phyloP scores from a whole-genome alignment of 352 stramenopile species.

The Pythium phragmitis region DNA sequence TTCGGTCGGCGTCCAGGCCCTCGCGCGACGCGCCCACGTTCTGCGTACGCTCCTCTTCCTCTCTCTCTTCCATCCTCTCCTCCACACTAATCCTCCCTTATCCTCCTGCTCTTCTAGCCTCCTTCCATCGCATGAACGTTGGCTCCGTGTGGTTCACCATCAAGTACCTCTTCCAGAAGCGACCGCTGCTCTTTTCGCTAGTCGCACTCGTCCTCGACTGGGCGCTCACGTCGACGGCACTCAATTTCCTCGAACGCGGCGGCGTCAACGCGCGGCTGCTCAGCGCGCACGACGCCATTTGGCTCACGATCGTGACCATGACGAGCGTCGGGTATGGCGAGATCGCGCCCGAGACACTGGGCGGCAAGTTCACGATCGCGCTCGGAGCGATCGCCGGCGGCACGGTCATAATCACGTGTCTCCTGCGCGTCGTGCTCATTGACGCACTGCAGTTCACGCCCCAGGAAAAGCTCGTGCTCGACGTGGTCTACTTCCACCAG shows the following conservation, averaged over 20 bases:
- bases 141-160: constrained; percentile 57
- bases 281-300: constrained; percentile 48
- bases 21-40: constrained; percentile 39
- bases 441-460: constrained; percentile 50
- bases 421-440: constrained; percentile 61
- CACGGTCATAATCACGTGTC: constrained; percentile 51
- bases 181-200: constrained; percentile 40
- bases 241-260: constrained; percentile 59
- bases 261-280: constrained; percentile 43
- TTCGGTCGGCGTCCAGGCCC: constrained; percentile 38
- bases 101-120: constrained; percentile 24
- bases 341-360: constrained; percentile 44
- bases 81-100: not conserved
- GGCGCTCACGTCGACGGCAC: constrained; percentile 47
- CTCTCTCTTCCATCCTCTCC: constrained; percentile 9
- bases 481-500: constrained; percentile 59
- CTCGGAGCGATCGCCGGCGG: constrained; percentile 58
- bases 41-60: constrained; percentile 22
- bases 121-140: constrained; percentile 57
- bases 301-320: constrained; percentile 71
- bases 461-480: constrained; percentile 57
- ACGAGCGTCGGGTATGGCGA: constrained; percentile 64
- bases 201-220: constrained; percentile 46
- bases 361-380: constrained; percentile 56
- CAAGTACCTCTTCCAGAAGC: constrained; percentile 60